Evolutionary conservation across 768 basidiomycete genomes (phyloP), one percentile per base, ranked within the genome.

Genomic region (Tricholoma matsutake): DNA sequence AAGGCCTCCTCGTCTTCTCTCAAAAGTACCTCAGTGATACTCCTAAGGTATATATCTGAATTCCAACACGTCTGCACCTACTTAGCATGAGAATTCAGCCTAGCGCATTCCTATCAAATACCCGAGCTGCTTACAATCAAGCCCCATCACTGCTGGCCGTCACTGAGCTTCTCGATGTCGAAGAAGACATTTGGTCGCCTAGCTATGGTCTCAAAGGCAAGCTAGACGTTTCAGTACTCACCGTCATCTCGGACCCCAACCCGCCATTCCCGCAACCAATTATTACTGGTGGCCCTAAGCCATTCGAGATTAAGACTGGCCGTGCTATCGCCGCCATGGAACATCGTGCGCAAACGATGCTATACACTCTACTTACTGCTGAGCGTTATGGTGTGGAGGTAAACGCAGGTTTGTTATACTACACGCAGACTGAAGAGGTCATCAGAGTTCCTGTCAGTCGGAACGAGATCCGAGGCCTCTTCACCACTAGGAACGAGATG

Each of bases 111-210:
- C 78, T 97, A 7, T 82, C 81, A 4, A 87, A 96, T 66, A 87
- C 86, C 1, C 83, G 91, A 8, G 54, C 54, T 29, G 31, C 34
- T 6, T 39, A 56, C 1, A 75, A 80, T 14, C 79, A 79, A 45
- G 72, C 80, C 25, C 74, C 75, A 1, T 82, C 87, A 1, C 75
- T 83, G 9, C 79, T 97, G 0, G 90, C 92, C 0, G 86, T 99
- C 53, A 78, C 84, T 5, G 78, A 87, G 29, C 74, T 97, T 4
- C 83, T 93, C 63, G 95, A 94, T 60, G 82, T 96, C 43, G 97
- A 99, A 77, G 97, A 99, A 70, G 95, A 98, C 65, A 96, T 99
- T 64, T 97, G 93, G 91, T 96, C 94, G 0, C 96, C 97, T 0
- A 89, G 86, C 2, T 96, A 92, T 67, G 97, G 97, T 1, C 78